Conservation (phyloP, 2,329 filamentous ascomycete species). For the Lachnellula occidentalis region DNA sequence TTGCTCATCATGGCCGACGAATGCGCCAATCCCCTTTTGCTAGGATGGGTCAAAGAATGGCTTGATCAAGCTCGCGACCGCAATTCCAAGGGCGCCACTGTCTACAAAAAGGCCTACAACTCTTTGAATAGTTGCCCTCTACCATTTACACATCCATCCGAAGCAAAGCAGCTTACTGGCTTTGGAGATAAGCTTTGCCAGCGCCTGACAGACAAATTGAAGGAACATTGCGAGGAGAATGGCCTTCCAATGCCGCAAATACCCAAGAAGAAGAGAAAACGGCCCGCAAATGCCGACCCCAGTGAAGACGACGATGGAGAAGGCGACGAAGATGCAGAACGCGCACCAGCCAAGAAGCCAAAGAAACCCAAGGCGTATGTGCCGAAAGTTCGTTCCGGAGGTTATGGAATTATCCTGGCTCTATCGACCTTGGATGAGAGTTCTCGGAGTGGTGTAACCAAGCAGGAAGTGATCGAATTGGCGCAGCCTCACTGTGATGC, state of each 20-base stretch:
- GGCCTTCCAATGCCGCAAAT: constrained; percentile 62
- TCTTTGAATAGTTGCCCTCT: constrained; percentile 72
- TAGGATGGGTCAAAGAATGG: constrained; percentile 74
- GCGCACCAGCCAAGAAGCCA: constrained; percentile 34
- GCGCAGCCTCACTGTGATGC: constrained; percentile 69
- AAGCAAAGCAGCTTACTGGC: constrained; percentile 67
- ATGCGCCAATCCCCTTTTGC: constrained; percentile 58
- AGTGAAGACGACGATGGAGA: constrained; percentile 6
- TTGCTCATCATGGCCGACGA: constrained; percentile 15
- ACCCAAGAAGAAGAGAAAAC: constrained; percentile 37
- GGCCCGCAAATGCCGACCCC: not conserved
- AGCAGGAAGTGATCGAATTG: constrained; percentile 59
- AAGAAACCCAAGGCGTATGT: constrained; percentile 63
- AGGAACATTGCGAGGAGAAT: constrained; percentile 59
- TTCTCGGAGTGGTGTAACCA: constrained; percentile 54
- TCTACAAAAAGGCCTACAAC: constrained; percentile 70
- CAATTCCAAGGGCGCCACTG: constrained; percentile 65
- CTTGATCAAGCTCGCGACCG: constrained; percentile 62
- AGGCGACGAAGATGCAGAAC: constrained; percentile 8
- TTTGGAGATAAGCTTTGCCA: constrained; percentile 68
- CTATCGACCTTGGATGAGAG: constrained; percentile 56
- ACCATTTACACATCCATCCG: constrained; percentile 56
- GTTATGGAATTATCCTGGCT: constrained; percentile 66
- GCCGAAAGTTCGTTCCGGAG: constrained; percentile 64
- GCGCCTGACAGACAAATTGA: constrained; percentile 57